Conservation (phyloP, 345 rosid species). For the Linum trigynum region DNA sequence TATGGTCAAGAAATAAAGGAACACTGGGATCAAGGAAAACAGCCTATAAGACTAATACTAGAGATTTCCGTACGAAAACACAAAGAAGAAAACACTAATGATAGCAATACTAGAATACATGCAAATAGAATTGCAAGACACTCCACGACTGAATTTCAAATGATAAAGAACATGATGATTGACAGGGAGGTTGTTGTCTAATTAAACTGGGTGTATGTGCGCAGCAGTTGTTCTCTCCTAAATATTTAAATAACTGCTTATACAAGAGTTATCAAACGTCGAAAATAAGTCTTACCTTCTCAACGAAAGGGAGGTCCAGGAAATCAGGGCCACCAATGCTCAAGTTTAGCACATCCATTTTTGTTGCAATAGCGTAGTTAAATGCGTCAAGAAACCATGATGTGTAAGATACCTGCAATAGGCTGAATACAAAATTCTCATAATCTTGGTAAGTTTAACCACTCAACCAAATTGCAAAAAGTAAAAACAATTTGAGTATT, state of each 20-base stretch:
- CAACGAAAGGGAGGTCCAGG: conserved; percentile 94
- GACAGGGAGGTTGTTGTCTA: background rate
- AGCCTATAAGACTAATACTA: background rate
- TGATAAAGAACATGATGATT: background rate
- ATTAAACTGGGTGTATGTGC: background rate
- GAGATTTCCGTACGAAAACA: background rate
- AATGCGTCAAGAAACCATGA: conserved; percentile 99
- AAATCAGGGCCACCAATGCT: conserved; percentile 99
- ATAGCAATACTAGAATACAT: background rate
- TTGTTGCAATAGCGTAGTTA: conserved; percentile 86
- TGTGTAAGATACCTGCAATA: conserved; percentile 95
- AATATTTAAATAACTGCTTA: background rate
- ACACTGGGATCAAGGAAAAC: background rate
- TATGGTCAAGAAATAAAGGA: conserved; percentile 20
- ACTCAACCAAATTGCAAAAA: conserved; percentile 7
- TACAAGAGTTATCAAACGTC: conserved; percentile 4
- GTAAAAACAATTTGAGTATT: background rate
- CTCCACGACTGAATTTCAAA: background rate
- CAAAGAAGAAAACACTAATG: background rate
- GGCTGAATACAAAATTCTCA: conserved; percentile 83
- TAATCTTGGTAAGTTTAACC: conserved; percentile 34
- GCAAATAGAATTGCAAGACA: background rate
- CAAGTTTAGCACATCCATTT: conserved; percentile 93
- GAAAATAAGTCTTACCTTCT: conserved; percentile 50
- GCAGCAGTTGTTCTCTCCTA: background rate